Evolutionary conservation across 495 filamentous ascomycete species (phyloP).

Genomic region (Parachaetomium inaequale): DNA sequence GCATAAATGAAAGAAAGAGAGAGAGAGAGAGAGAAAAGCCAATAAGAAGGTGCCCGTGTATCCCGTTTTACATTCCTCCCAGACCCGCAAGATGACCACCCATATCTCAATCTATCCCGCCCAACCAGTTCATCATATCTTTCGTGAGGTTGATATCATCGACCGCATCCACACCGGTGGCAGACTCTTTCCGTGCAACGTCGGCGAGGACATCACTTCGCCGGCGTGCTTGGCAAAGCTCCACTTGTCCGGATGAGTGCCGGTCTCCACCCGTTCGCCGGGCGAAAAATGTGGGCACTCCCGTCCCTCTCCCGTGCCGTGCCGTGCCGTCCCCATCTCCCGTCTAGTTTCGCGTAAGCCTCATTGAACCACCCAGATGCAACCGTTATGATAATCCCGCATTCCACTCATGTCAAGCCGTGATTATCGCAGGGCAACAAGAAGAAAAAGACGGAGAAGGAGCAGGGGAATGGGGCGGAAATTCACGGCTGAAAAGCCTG

Average conservation of each 20-base stretch:
- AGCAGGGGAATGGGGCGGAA: not conserved
- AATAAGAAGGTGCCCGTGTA: constrained; percentile 10
- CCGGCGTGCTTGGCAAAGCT: not conserved
- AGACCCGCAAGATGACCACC: not conserved
- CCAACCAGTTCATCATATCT: not conserved
- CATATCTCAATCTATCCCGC: constrained; percentile 1
- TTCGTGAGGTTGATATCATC: not conserved
- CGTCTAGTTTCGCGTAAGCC: constrained; percentile 9
- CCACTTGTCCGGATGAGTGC: not conserved
- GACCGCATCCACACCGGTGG: not conserved
- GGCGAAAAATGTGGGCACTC: constrained; percentile 9
- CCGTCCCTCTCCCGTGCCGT: constrained; percentile 21
- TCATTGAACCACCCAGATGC: not conserved
- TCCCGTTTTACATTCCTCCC: constrained; percentile 7
- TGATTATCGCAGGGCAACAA: not conserved
- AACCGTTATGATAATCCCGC: not conserved
- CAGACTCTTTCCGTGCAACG: not conserved
- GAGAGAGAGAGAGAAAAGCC: constrained; percentile 4
- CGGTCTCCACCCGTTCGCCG: constrained; percentile 1
- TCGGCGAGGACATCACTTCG: not conserved
- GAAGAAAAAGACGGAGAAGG: not conserved
- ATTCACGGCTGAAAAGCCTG: not conserved
- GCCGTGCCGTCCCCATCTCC: constrained; percentile 22
- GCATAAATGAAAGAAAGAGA: not conserved
- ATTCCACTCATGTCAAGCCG: not conserved